Evolutionary conservation across 352 stramenopile species (phyloP), one percentile per base, ranked within the genome.

Genomic region (Phytophthora hibernalis): DNA sequence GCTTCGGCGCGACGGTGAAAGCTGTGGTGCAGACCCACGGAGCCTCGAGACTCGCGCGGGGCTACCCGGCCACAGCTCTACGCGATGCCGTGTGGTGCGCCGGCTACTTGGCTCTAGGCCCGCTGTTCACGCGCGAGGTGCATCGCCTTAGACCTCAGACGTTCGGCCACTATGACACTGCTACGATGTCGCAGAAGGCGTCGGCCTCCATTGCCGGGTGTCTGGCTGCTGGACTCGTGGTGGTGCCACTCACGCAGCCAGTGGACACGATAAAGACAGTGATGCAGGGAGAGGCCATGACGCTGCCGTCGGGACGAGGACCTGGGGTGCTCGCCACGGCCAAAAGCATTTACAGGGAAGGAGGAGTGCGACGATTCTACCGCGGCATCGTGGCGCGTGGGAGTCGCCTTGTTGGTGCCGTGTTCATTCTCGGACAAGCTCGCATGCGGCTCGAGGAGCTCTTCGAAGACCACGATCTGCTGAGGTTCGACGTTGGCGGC

Each of bases 191-290:
- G 7, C 85, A 93, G 57, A 84, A 83, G 45, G 67, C 82, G 0
- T 89, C 77, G 9, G 83, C 86, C 13, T 89, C 82, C 6, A 74
- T 80, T 5, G 75, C 77, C 10, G 86, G 84, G 10, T 91, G 83
- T 63, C 73, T 91, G 26, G 60, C 83, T 33, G 83, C 86, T 28
- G 86, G 86, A 3, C 75, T 95, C 18, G 67, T 90, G 13, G 90
- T 87, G 11, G 85, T 95, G 18, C 77, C 85, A 33, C 78, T 74
- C 31, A 95, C 84, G 53, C 86, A 95, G 66, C 86, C 86, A 5
- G 69, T 95, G 13, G 86, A 95, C 55, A 95, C 85, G 8, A 68
- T 95, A 35, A 95, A 95, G 74, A 95, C 86, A 1, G 83, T 95
- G n/a, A 90, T 93, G 78, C 86, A 95, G 49, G 86, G 86, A 45